phyloP scores from a whole-genome alignment of 2,329 filamentous ascomycete species.

The Triangularia verruculosa region DNA sequence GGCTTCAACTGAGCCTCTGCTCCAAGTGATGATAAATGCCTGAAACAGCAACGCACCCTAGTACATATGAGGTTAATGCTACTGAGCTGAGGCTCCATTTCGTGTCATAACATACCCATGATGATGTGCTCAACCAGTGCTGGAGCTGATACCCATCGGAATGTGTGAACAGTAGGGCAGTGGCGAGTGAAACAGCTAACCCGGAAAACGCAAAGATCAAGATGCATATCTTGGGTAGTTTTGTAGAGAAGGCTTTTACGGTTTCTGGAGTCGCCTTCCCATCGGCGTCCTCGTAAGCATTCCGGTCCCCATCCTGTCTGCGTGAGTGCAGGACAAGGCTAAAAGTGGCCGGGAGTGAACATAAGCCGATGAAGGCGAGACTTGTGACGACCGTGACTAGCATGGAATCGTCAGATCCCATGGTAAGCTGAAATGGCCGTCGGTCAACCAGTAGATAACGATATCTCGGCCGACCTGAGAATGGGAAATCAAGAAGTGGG shows the following conservation, averaged over 20 bases:
- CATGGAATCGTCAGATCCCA: conserved; percentile 31
- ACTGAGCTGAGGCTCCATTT: conserved; percentile 19
- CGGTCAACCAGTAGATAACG: not conserved
- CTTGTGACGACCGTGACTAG: conserved; percentile 29
- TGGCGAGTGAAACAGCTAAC: conserved; percentile 52
- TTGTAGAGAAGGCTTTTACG: conserved; percentile 59
- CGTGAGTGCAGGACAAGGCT: conserved; percentile 30
- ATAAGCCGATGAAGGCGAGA: conserved; percentile 31
- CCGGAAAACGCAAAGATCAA: conserved; percentile 54
- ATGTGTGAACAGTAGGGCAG: conserved; percentile 51
- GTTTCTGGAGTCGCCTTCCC: conserved; percentile 65
- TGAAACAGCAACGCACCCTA: conserved; percentile 54
- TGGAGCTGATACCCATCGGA: conserved; percentile 45
- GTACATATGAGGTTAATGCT: conserved; percentile 16
- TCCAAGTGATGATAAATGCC: conserved; percentile 46
- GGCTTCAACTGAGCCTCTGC: conserved; percentile 49
- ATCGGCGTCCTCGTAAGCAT: conserved; percentile 66
- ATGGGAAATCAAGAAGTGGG: not conserved
- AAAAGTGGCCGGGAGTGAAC: conserved; percentile 32
- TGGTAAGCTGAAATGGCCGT: conserved; percentile 12
- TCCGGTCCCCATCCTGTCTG: conserved; percentile 34
- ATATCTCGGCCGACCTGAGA: not conserved
- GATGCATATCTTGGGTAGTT: conserved; percentile 53
- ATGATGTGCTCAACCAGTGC: conserved; percentile 57
- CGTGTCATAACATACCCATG: conserved; percentile 56